Evolutionary conservation across 306 rosid genomes (phyloP).

Genomic region (Herpetospermum pedunculosum): DNA sequence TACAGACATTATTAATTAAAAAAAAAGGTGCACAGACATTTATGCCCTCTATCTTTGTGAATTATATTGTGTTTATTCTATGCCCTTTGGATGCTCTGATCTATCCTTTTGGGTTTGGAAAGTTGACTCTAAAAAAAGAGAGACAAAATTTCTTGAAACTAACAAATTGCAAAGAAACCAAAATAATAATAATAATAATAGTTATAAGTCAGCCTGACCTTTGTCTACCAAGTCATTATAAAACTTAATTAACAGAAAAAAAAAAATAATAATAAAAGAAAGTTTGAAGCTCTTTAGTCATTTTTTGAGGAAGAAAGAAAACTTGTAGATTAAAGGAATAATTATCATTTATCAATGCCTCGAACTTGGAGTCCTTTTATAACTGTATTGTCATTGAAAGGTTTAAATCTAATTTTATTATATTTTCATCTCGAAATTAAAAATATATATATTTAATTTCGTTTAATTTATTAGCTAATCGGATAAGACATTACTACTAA

Average conservation of each 20-base stretch:
- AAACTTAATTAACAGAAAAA: too few relatives aligned
- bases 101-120: background rate
- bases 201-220: background rate
- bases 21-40: background rate
- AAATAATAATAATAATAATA: too few relatives aligned
- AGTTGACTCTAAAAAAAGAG: constrained; percentile 3
- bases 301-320: background rate
- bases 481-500: too few relatives aligned
- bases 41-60: background rate
- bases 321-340: background rate
- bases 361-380: background rate
- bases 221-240: background rate
- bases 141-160: background rate
- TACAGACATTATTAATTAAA: too few relatives aligned
- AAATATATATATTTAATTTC: too few relatives aligned
- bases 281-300: background rate
- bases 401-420: too few relatives aligned
- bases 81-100: constrained; percentile 24
- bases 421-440: too few relatives aligned
- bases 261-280: too few relatives aligned
- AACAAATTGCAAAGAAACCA: background rate
- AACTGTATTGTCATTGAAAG: too few relatives aligned
- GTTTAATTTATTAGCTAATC: too few relatives aligned
- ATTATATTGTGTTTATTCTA: background rate
- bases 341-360: background rate